These are phyloP conservation scores for Ascochyta koolunga DNA, from an alignment of 2,329 filamentous ascomycete species.

Conservation along the genomic window DNA sequence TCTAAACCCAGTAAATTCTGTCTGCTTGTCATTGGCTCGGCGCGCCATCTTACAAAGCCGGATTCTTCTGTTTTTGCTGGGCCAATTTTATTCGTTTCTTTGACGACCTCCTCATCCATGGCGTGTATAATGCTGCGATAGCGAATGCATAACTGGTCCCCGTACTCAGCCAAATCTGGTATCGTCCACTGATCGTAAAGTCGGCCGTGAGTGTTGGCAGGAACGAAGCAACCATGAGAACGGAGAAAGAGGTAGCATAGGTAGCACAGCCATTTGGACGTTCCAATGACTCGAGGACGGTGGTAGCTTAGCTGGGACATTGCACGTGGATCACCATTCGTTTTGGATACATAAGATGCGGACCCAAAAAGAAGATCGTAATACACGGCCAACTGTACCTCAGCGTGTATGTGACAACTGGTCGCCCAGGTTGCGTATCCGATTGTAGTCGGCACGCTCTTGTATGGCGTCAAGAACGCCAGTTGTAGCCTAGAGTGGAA, in stretches of 20 bases:
- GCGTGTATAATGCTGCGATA: conserved; percentile 4
- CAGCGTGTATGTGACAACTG: conserved; percentile 16
- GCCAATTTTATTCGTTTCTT: background rate
- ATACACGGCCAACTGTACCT: conserved; percentile 9
- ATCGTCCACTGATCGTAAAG: conserved; percentile 16
- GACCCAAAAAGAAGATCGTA: background rate
- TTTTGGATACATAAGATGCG: background rate
- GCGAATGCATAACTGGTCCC: background rate
- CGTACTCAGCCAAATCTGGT: conserved; percentile 4
- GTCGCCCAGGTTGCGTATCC: conserved; percentile 12
- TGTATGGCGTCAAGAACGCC: conserved; percentile 6
- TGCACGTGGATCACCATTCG: background rate
- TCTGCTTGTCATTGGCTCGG: conserved; percentile 15
- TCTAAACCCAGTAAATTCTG: conserved; percentile 4
- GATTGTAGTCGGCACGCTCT: conserved; percentile 9
- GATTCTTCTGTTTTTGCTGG: background rate
- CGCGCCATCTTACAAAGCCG: conserved; percentile 7
- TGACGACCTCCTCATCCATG: conserved; percentile 1
- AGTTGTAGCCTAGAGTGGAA: background rate
- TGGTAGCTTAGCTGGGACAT: background rate
- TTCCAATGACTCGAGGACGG: conserved; percentile 11
- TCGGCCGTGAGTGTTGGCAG: conserved; percentile 12
- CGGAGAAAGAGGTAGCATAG: conserved; percentile 11
- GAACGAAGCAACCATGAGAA: conserved; percentile 3
- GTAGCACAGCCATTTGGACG: conserved; percentile 15